phyloP scores from a whole-genome alignment of 352 stramenopile species.

The Hyphochytrium catenoides region DNA sequence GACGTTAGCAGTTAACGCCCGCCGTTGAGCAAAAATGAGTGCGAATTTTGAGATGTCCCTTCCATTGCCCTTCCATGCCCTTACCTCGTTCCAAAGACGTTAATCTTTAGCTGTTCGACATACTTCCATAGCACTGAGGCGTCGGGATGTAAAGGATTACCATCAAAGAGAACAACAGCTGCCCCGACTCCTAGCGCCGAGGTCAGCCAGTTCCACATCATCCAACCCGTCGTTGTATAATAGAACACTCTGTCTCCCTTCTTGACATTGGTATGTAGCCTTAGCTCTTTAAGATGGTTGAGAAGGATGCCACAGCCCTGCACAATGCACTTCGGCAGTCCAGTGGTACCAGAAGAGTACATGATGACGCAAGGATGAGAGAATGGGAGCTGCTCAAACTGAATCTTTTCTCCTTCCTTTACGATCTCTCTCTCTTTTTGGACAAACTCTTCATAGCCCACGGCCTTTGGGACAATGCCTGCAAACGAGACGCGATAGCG shows the following conservation, averaged over 20 bases:
- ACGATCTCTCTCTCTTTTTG: conserved; percentile 7
- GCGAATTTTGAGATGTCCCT: no score
- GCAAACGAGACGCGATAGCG: conserved; percentile 30
- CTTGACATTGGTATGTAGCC: conserved; percentile 36
- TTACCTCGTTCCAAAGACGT: conserved; percentile 2
- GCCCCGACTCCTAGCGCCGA: conserved; percentile 32
- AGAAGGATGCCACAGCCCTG: conserved; percentile 40
- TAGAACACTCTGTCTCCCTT: conserved; percentile 42
- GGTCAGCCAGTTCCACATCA: conserved; percentile 70
- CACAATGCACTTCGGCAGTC: conserved; percentile 58
- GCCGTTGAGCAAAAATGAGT: no score
- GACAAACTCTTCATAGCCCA: conserved; percentile 30
- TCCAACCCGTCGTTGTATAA: conserved; percentile 53
- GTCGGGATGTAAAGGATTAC: conserved; percentile 35
- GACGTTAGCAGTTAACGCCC: no score
- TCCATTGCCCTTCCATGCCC: conserved; percentile 1
- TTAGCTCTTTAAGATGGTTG: conserved; percentile 52
- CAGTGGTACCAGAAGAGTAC: conserved; percentile 60
- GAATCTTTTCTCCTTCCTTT: conserved; percentile 13
- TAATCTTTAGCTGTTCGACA: conserved; percentile 10
- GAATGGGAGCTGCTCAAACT: conserved; percentile 43
- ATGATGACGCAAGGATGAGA: conserved; percentile 64
- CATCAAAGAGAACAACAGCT: conserved; percentile 45
- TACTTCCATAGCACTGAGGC: conserved; percentile 26
- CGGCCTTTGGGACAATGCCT: conserved; percentile 19